These are phyloP conservation scores for Eremothecium gossypii DNA, from an alignment of 1,139 yeast genomes.

Conservation along the genomic window DNA sequence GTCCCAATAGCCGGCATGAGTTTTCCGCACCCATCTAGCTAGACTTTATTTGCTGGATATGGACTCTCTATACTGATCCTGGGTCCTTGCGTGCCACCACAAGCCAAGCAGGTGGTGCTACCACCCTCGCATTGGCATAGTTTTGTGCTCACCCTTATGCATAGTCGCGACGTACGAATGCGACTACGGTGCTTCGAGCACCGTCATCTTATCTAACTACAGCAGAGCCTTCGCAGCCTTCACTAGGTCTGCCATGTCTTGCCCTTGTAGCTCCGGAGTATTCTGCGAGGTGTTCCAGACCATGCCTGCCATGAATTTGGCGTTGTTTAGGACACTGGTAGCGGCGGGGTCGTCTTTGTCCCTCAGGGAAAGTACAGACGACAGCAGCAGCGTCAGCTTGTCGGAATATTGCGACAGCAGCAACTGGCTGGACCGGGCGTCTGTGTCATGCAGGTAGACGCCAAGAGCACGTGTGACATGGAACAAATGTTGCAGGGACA, in stretches of 20 bases:
- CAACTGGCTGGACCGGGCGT: conserved; percentile 7
- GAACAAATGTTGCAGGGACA: conserved; percentile 17
- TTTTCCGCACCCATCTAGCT: conserved; percentile 15
- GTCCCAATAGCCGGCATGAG: conserved; percentile 58
- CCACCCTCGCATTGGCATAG: too few relatives aligned
- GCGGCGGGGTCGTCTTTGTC: conserved; percentile 17
- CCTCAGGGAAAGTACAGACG: conserved; percentile 13
- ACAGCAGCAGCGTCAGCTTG: conserved; percentile 12
- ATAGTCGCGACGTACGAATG: too few relatives aligned
- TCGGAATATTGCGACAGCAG: conserved; percentile 6
- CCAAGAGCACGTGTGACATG: conserved; percentile 27
- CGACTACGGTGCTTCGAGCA: too few relatives aligned
- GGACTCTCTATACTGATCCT: too few relatives aligned
- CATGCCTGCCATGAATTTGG: conserved; percentile 23
- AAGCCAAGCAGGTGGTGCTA: too few relatives aligned
- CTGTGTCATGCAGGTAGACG: conserved; percentile 13
- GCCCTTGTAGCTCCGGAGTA: too few relatives aligned
- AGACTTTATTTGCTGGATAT: neutral
- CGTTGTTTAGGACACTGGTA: conserved; percentile 23
- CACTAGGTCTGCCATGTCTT: too few relatives aligned
- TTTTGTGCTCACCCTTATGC: too few relatives aligned
- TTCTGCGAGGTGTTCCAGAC: too few relatives aligned
- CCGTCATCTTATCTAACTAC: too few relatives aligned
- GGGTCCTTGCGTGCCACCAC: too few relatives aligned
- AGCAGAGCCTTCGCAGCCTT: too few relatives aligned